phyloP scores from a whole-genome alignment of 1,284 basidiomycete species.

The Mycena sp. region DNA sequence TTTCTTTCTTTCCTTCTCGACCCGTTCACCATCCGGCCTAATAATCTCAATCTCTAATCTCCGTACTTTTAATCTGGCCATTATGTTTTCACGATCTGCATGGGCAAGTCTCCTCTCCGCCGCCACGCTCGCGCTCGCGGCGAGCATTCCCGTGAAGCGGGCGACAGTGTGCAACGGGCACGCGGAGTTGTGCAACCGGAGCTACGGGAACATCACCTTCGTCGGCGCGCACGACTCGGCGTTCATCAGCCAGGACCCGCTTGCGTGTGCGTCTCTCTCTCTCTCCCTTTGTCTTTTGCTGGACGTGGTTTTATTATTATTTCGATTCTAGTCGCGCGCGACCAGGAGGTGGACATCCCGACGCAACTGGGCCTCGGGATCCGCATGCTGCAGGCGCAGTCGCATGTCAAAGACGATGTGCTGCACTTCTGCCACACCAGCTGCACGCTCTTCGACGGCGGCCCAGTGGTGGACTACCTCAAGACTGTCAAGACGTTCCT shows the following conservation, averaged over 20 bases:
- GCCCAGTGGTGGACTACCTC: conserved; percentile 70
- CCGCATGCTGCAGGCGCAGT: conserved; percentile 77
- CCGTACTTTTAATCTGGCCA: neutral
- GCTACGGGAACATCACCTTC: conserved; percentile 72
- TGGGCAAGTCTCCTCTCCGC: conserved; percentile 3
- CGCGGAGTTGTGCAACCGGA: conserved; percentile 65
- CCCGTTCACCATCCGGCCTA: neutral
- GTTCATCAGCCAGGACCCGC: conserved; percentile 59
- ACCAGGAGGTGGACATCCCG: conserved; percentile 66
- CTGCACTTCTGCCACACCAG: conserved; percentile 47
- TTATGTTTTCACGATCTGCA: conserved; percentile 17
- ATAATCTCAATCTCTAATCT: neutral
- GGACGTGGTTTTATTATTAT: too few species aligned
- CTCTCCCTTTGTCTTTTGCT: too few species aligned
- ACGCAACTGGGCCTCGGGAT: conserved; percentile 73
- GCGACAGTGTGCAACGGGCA: conserved; percentile 62
- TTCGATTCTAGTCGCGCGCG: conserved; percentile 54
- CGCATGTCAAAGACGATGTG: conserved; percentile 58
- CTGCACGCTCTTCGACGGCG: conserved; percentile 65
- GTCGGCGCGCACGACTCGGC: conserved; percentile 76
- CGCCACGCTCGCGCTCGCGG: conserved; percentile 17
- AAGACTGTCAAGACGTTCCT: conserved; percentile 69
- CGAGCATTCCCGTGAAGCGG: too few species aligned
- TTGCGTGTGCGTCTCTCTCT: conserved; percentile 49
- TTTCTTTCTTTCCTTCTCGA: neutral